Base-by-base conservation (phyloP, 2,329 filamentous ascomycete species). In the Fusarium lateritium region DNA sequence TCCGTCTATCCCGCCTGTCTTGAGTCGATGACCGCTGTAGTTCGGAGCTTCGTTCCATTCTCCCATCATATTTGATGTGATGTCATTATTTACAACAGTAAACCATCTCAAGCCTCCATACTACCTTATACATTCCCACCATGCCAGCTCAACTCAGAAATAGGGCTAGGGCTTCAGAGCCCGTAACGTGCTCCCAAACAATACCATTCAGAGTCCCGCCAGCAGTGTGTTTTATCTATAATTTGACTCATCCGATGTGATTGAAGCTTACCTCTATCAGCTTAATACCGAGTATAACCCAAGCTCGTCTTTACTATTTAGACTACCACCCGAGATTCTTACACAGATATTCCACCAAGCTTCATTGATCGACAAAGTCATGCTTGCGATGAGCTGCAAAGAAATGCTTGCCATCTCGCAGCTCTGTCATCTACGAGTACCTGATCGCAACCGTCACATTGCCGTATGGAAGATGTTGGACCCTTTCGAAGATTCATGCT, bases 311-410 rank as follows among this genome's bases (percentile, higher is more conserved):
- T 31, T 59, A 0, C 53, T 76, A 9, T 53, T 73, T 22, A 62
- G 39, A n/a, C 58, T 77, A 3, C 76, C 76, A 10, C 54, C 68
- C 17, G 76, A 77, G 28, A 69, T 76, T 44, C 56, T 77, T n/a
- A 51, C 65, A 24, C 61, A 69, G 6, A 71, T 77, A 38, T 73
- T 72, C 39, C 38, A 47, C 5, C 57, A 71, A 17, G 54, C 65
- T 9, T 31, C 43, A 7, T 33, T 45, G 22, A 45, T 58, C 15
- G 70, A 75, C 45, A 54, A 47, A 31, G 47, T 73, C 15, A 54
- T 64, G 51, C 59, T 75, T 22, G 70, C 57, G 10, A 55, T 70
- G 55, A 69, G 62, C 26, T 75, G 64, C 58, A 76, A 72, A 51
- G 47, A 46, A 36, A 54, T 76, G 36, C 64, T 76, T 8, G 42